Base-by-base conservation (phyloP, 192 early-diverging fungal genomes). In the Paraglomus brasilianum region DNA sequence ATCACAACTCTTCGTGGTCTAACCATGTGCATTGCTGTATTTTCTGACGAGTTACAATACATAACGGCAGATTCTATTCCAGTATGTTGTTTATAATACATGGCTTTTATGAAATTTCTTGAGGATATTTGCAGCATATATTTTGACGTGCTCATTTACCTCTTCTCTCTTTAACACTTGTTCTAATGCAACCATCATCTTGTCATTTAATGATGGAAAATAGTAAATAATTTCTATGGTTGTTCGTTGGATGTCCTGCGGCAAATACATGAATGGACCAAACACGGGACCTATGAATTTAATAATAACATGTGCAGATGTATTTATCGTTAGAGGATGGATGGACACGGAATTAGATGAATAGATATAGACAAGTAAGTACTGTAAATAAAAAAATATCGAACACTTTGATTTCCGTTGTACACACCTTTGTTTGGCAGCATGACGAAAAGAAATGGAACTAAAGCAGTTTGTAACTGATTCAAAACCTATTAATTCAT, bases 161-260 rank as follows among this genome's bases (percentile, higher is more conserved):
- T 68, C 19, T 42, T 19, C 39, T 14, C 45, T 24, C 8, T 43
- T 17, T 17, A 55, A 55, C 9, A 68, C 51, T 38, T 68, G 17
- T 8, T 68, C 24, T 19, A 68, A 68, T 22, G 66, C 41, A 53
- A 38, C 21, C 44, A 19, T 51, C 19, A 68, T 40, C 44, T 68
- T 43, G 44, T 68, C 50, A 22, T 30, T 68, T 43, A 68, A 17
- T 53, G 10, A 38, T 40, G 66, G 66, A 68, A 49, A 68, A 72
- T 74, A 74, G 43, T 65, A 66, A 40, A 80, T 53, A 47, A 78
- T 78, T 59, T 80, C 76, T 21, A 80, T 30, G 11, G 74, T 72
- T 44, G 71, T 63, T 13, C 64, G 71, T 73, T 80, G 76, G 24
- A 71, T 50, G 38, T 73, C 59, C 22, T 44, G 44, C 6, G 79